Percentiles rank a stretch among this genome's conserved stretches.
Evolutionary conservation across 768 basidiomycete species (phyloP).

Genomic region (Suillus lakei): DNA sequence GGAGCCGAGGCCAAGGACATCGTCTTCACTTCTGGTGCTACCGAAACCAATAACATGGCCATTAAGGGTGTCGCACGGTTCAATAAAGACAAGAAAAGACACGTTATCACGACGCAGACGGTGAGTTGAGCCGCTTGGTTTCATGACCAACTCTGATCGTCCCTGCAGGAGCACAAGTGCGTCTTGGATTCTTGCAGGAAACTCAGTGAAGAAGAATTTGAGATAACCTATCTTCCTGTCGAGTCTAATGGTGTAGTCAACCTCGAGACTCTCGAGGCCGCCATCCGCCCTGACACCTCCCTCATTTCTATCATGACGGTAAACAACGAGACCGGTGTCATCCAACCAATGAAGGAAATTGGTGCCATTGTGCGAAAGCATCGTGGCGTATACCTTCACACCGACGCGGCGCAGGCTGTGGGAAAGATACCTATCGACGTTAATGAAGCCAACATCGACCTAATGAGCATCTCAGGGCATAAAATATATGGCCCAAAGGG

Average conservation of each 20-base stretch:
- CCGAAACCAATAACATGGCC: constrained; percentile 96
- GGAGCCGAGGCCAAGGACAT: constrained; percentile 96
- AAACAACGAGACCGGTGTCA: constrained; percentile 99
- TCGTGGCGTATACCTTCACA: constrained; percentile 93
- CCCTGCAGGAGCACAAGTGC: constrained; percentile 93
- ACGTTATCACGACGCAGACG: constrained; percentile 94
- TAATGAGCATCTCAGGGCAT: constrained; percentile 96
- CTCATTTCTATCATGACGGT: constrained; percentile 98
- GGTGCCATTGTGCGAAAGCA: constrained; percentile 85
- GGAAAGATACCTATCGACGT: constrained; percentile 94
- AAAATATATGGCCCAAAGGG: constrained; percentile 99
- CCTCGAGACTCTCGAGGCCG: constrained; percentile 77
- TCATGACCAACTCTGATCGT: constrained; percentile 1
- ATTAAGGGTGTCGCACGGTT: constrained; percentile 98
- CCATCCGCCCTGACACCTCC: constrained; percentile 91
- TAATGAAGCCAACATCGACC: constrained; percentile 92
- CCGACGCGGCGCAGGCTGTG: constrained; percentile 95
- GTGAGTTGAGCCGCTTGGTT: constrained; percentile 47
- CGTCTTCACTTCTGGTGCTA: constrained; percentile 97
- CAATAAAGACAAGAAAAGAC: constrained; percentile 90
- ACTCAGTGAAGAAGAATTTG: constrained; percentile 95
- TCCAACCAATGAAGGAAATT: constrained; percentile 96
- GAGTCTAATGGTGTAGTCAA: constrained; percentile 82
- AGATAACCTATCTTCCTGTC: constrained; percentile 97
- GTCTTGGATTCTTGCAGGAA: constrained; percentile 97